Base-by-base conservation (phyloP, 2,329 filamentous ascomycete species). In the Venturia asperata region DNA sequence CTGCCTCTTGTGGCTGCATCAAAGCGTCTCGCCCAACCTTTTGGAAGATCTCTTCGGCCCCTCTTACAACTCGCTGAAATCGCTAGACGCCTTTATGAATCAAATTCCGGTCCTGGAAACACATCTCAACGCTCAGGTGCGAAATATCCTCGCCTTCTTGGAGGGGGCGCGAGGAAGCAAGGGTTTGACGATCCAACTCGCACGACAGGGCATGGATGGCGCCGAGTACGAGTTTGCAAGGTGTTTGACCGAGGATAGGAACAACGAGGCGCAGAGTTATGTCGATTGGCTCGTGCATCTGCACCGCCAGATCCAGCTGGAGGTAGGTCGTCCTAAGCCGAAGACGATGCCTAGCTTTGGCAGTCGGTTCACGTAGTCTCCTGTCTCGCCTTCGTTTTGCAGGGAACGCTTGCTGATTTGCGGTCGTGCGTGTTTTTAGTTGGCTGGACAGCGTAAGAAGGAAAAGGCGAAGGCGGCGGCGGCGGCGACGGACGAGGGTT, bases 251-350 rank as follows among this genome's bases (percentile, higher is more conserved):
- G 94, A 99, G 77, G 94, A 99, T 74, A 85, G 94, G 69, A 97
- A 97, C 76, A 96, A 96, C 70, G 94, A 99, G 79, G 94, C 94
- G 43, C 92, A 96, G 78, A 96, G 90, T 74, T 99, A 97, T 77
- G 94, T 97, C 42, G 94, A 99, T 78, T 99, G 94, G 94, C 81
- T 99, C 72, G 94, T 99, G 66, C 90, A 96, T 76, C 83, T 97
- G 68, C 94, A 99, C 77, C 88, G 93, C 71, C 87, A 90, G 70
- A 94, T 99, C 69, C 92, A 96, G 74, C 81, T 96, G 68, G 94
- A 99, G 76, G 80, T 80, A 73, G 71, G 74, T 71, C 19, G 19
- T 67, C 52, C 52, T n/a, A 58, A 58, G 19, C 13, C 52, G 52
- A 58, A 37, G 27, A 37, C 52, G 15, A 58, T 58, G 30, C 52